A percentile compares a stretch with the other conserved stretches of the same genome.
Evolutionary conservation across 805 yeast genomes (phyloP).

Genomic region (Ogataea allantospora): DNA sequence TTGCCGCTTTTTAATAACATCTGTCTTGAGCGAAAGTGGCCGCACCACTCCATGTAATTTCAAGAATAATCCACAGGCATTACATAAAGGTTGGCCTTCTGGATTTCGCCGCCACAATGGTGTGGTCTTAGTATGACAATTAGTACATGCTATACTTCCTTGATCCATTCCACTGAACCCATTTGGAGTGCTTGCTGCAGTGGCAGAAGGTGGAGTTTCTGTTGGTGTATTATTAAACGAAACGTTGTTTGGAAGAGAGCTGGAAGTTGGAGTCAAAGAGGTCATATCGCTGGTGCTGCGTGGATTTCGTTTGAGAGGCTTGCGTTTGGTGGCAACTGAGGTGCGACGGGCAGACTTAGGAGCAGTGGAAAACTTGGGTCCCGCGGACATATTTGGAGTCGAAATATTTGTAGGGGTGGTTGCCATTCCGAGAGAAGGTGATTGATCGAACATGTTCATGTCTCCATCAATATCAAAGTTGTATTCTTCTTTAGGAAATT

Average conservation of each 20-base stretch:
- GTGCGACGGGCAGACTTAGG: slow-evolving; percentile 18
- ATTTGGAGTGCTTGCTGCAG: slow-evolving; percentile 11
- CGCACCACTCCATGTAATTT: slow-evolving; percentile 94
- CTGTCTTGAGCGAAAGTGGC: slow-evolving; percentile 76
- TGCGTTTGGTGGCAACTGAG: slow-evolving; percentile 19
- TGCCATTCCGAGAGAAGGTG: slow-evolving; percentile 9
- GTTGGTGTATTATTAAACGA: slow-evolving; percentile 10
- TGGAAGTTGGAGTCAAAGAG: slow-evolving; percentile 16
- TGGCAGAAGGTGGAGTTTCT: slow-evolving; percentile 14
- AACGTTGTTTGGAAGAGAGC: slow-evolving; percentile 12
- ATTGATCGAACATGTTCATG: slow-evolving; percentile 27
- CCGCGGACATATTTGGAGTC: background rate
- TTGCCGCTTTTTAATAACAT: slow-evolving; percentile 89
- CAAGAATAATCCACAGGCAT: slow-evolving; percentile 92
- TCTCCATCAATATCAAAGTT: slow-evolving; percentile 32
- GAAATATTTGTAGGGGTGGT: slow-evolving; percentile 8
- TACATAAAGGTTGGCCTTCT: slow-evolving; percentile 88
- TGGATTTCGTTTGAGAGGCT: slow-evolving; percentile 12
- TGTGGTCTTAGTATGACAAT: slow-evolving; percentile 88
- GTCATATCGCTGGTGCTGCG: slow-evolving; percentile 15
- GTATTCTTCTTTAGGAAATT: slow-evolving; percentile 16
- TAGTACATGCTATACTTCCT: slow-evolving; percentile 54
- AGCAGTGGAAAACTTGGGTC: slow-evolving; percentile 6
- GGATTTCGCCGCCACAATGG: slow-evolving; percentile 95
- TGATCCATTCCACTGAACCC: slow-evolving; percentile 15